Conservation (phyloP, 768 basidiomycete species). For the Lactarius hatsudake region DNA sequence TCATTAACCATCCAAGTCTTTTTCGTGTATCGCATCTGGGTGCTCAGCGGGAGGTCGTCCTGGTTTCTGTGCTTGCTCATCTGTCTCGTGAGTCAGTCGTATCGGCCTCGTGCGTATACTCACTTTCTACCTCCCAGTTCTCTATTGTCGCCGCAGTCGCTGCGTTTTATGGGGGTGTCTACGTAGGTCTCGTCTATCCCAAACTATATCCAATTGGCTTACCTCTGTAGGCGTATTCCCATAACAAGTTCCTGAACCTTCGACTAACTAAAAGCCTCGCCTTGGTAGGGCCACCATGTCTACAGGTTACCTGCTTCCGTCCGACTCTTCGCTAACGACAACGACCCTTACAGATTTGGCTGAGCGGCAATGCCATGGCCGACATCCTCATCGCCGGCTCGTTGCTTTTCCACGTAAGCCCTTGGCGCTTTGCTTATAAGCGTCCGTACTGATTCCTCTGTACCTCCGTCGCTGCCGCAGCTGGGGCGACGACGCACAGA, state of each 20-base stretch:
- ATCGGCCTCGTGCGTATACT: no score
- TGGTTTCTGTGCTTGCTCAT: background rate
- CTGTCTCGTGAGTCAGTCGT: conserved; percentile 4
- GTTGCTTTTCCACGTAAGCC: conserved; percentile 6
- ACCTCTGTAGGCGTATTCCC: background rate
- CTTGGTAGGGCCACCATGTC: background rate
- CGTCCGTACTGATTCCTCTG: background rate
- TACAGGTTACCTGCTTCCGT: background rate
- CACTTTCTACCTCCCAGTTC: background rate
- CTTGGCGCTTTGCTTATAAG: background rate
- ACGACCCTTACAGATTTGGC: conserved; percentile 5
- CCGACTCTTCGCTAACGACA: background rate
- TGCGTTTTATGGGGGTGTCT: background rate
- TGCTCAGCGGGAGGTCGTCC: conserved; percentile 2
- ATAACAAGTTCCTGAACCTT: background rate
- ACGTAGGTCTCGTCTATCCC: background rate
- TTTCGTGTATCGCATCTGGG: conserved; percentile 35
- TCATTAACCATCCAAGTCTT: conserved; percentile 34
- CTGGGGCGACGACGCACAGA: background rate
- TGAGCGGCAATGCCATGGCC: conserved; percentile 7
- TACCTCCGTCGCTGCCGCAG: background rate
- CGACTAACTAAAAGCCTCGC: background rate
- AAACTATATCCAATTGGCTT: background rate
- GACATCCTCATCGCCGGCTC: conserved; percentile 15
- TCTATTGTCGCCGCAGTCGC: background rate